Evolutionary conservation across 1,284 basidiomycete genomes (phyloP), one percentile per base, ranked within the genome.

Genomic region (Pseudomicrostroma phylloplanum): DNA sequence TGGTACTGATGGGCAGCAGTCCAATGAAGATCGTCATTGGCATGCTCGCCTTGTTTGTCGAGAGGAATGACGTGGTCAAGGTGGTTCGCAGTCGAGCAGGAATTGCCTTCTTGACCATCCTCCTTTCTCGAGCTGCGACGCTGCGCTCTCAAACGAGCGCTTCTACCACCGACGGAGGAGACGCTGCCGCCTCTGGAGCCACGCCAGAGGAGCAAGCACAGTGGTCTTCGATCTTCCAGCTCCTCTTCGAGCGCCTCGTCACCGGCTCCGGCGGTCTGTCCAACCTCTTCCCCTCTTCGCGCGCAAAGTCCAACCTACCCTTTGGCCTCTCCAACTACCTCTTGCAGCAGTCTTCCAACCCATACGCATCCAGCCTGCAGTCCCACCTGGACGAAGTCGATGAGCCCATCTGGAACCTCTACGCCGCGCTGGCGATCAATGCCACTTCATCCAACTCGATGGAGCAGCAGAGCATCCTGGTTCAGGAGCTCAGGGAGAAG

Each of bases 361-460:
- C 26, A n/a, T 21, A 17, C 25, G 83, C 86, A 55, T 85, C 89
- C 62, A 15, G 13, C 17, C 43, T 25, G 15, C 39, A 40, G 41
- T 30, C 17, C 46, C 13, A 13, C n/a, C 26, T 48, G 23, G 57
- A 54, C 51, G 51, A 54, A 25, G 13, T 26, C 51, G 94, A 97
- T 80, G 90, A 89, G 81, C 90, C 88, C 19, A 89, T 91, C 19
- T 96, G 91, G 91, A 88, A 90, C 79, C 90, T 94, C 82, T 85
- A 93, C 58, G 91, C 91, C 11, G 86, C 90, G 2, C 82, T 98
- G 56, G 92, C 93, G 1, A 84, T 96, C 56, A 90, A 91, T 68
- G 88, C 91, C 12, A 85, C 86, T 55, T 36, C 30, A 9, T 48
- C 46, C 17, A 23, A n/a, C n/a, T 83, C 86, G 58, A 88, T 92